Base-by-base conservation (phyloP, 345 rosid species). In the Mallotus nudiflorus region DNA sequence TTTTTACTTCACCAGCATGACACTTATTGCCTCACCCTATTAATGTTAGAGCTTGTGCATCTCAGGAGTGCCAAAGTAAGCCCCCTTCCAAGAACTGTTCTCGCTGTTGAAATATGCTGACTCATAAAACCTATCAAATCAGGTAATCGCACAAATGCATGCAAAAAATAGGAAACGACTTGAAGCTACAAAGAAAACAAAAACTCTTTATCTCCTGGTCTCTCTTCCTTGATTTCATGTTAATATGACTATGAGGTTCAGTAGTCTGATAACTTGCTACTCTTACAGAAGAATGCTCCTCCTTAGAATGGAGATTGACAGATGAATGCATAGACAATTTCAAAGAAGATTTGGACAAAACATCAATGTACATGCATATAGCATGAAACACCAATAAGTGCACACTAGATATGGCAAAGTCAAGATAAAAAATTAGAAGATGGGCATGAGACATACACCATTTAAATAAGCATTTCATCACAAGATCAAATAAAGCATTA, bases 181-280 rank as follows among this genome's bases (percentile, higher is more conserved):
- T 48, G 50, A 22, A 42, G 22, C 20, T 80, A 89, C 97, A n/a
- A n/a, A n/a, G n/a, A n/a, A n/a, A n/a, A n/a, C n/a, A n/a, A n/a
- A n/a, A n/a, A n/a, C 89, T 82, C 78, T 71, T 77, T 67, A 77
- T 75, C 71, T 80, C 89, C 71, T 50, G 75, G 75, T 78, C 85
- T 68, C 74, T 76, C 70, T 71, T 74, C 63, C 83, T 78, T 0
- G 57, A 25, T 39, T 79, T 87, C 64, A 56, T 24, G 27, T 62
- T 79, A 48, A 62, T 56, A 74, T 4, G 71, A 67, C 49, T 70
- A 58, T 20, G 46, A 56, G 77, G 76, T 33, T 80, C 80, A 45
- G 71, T 62, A 66, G 80, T 49, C 52, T 9, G 66, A 58, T 1
- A 58, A 48, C 78, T 69, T 16, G 29, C 52, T 51, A 44, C 59